Percentiles rank a stretch among this genome's conserved stretches.
These are phyloP conservation scores for Penicillium crustosum DNA, from an alignment of 2,329 filamentous ascomycete species.

Conservation along the genomic window DNA sequence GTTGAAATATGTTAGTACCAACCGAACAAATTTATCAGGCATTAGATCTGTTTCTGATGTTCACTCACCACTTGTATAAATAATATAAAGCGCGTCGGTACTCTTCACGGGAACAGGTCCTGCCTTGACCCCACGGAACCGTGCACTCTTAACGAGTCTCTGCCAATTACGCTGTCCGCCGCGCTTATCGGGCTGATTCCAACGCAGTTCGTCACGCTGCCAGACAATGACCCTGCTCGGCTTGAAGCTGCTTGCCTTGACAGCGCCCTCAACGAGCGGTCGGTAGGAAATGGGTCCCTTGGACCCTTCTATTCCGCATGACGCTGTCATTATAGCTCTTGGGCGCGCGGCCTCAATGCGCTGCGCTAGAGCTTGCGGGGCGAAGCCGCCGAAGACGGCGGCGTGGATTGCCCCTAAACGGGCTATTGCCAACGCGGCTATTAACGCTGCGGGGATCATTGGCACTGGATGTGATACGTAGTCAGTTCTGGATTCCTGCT, in stretches of 20 bases:
- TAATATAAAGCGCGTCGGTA: slow-evolving; percentile 81
- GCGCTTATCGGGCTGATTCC: slow-evolving; percentile 68
- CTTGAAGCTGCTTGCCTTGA: slow-evolving; percentile 67
- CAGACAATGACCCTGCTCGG: slow-evolving; percentile 74
- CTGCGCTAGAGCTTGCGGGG: slow-evolving; percentile 75
- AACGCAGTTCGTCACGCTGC: slow-evolving; percentile 75
- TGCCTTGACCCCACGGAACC: slow-evolving; percentile 65
- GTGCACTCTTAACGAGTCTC: slow-evolving; percentile 68
- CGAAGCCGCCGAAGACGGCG: slow-evolving; percentile 93
- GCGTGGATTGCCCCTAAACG: slow-evolving; percentile 85
- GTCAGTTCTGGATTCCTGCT: background rate
- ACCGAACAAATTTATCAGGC: background rate
- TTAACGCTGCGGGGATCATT: slow-evolving; percentile 88
- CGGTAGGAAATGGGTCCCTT: slow-evolving; percentile 79
- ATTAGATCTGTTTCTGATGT: too few species aligned
- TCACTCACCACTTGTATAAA: slow-evolving; percentile 69
- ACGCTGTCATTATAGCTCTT: slow-evolving; percentile 77
- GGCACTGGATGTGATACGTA: slow-evolving; percentile 61
- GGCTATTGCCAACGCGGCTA: slow-evolving; percentile 78
- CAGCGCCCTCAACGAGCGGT: slow-evolving; percentile 72
- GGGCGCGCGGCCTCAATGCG: slow-evolving; percentile 81
- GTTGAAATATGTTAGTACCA: background rate
- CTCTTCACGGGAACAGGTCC: slow-evolving; percentile 76
- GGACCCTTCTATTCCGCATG: slow-evolving; percentile 83
- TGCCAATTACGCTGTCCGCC: slow-evolving; percentile 78